Evolutionary conservation across 805 yeast genomes (phyloP).

Genomic region (Ogataea corticis): DNA sequence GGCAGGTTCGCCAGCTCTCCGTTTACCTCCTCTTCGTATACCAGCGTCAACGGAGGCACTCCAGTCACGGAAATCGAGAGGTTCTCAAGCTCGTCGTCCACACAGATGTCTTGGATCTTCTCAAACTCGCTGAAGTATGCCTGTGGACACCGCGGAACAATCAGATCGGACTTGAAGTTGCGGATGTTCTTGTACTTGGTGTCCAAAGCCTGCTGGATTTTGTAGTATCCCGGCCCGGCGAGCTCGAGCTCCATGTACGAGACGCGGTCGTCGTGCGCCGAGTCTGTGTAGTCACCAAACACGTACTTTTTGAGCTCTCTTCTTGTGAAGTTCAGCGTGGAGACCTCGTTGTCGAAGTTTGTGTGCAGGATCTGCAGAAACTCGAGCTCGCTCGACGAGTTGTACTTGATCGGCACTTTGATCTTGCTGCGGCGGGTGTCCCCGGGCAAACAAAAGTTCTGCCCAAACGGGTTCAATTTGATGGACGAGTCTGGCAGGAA

Average conservation of each 20-base stretch:
- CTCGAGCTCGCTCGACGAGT: slow-evolving; percentile 74
- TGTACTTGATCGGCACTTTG: slow-evolving; percentile 72
- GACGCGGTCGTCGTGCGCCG: slow-evolving; percentile 39
- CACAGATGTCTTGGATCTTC: slow-evolving; percentile 53
- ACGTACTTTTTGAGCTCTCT: slow-evolving; percentile 49
- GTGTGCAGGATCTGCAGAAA: slow-evolving; percentile 63
- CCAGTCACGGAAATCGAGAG: slow-evolving; percentile 60
- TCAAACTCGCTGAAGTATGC: slow-evolving; percentile 51
- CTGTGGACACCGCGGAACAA: slow-evolving; percentile 76
- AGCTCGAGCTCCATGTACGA: slow-evolving; percentile 68
- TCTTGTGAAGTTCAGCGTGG: slow-evolving; percentile 53
- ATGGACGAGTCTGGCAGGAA: slow-evolving; percentile 92
- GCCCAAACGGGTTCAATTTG: slow-evolving; percentile 70
- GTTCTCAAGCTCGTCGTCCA: slow-evolving; percentile 53
- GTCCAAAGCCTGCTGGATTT: slow-evolving; percentile 67
- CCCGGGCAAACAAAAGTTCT: slow-evolving; percentile 58
- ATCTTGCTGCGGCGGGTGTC: slow-evolving; percentile 32
- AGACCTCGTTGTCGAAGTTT: slow-evolving; percentile 52
- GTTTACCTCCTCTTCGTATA: slow-evolving; percentile 49
- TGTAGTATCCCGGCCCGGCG: slow-evolving; percentile 73
- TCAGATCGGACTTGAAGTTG: slow-evolving; percentile 57
- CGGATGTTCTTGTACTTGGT: slow-evolving; percentile 53
- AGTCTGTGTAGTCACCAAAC: slow-evolving; percentile 27
- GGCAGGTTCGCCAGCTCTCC: slow-evolving; percentile 33
- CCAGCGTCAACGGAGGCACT: slow-evolving; percentile 71